Evolutionary conservation across 768 basidiomycete species (phyloP).

Genomic region (Mycena albidolilacea): DNA sequence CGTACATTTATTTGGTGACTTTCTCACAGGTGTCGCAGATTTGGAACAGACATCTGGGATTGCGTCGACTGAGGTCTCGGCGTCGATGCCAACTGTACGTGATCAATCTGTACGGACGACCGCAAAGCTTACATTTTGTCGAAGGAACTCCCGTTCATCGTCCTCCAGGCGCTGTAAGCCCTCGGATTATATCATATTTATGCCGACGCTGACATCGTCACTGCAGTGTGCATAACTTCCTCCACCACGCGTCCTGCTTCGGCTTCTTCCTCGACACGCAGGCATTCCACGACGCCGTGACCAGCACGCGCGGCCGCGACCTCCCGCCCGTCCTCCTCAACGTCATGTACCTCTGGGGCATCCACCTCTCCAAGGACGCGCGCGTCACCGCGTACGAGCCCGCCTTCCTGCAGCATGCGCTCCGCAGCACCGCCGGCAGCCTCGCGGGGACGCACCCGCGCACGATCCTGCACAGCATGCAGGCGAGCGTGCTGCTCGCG

Average conservation of each 20-base stretch:
- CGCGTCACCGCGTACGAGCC: slow-evolving; percentile 42
- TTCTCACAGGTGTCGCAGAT: slow-evolving; percentile 11
- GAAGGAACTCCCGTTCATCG: slow-evolving; percentile 34
- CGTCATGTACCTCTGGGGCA: slow-evolving; percentile 46
- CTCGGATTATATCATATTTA: not conserved
- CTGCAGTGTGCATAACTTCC: slow-evolving; percentile 46
- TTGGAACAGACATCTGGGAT: slow-evolving; percentile 14
- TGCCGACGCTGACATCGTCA: too few species aligned
- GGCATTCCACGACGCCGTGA: slow-evolving; percentile 52
- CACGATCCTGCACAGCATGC: slow-evolving; percentile 53
- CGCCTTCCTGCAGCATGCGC: slow-evolving; percentile 52
- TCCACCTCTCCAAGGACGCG: slow-evolving; percentile 41
- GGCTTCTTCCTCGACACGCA: slow-evolving; percentile 62
- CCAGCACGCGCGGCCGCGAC: slow-evolving; percentile 27
- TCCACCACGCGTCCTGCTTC: slow-evolving; percentile 55
- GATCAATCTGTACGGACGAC: not conserved
- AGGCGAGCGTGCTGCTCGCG: slow-evolving; percentile 60
- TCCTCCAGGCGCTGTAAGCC: slow-evolving; percentile 33
- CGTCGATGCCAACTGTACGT: slow-evolving; percentile 25
- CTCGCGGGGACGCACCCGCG: slow-evolving; percentile 52
- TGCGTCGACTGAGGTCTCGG: not conserved
- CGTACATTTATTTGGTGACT: not conserved
- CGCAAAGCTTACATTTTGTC: not conserved
- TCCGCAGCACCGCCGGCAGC: slow-evolving; percentile 48
- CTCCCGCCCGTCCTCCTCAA: slow-evolving; percentile 47